Base-by-base conservation (phyloP, 176 grass and related monocot genomes). In the Alopecurus myosuroides region DNA sequence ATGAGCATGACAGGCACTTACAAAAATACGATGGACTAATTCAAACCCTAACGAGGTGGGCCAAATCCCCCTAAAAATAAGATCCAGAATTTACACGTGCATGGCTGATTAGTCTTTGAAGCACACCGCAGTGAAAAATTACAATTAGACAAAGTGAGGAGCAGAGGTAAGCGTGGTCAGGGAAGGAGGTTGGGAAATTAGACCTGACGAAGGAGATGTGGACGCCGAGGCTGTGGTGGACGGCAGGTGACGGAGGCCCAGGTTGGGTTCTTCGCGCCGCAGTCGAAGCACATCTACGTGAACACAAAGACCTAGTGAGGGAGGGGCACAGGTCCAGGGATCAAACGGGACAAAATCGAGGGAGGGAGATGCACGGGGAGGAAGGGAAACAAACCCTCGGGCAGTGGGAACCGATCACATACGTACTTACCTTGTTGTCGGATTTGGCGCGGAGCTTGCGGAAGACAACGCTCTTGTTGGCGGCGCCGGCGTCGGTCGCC, bases 191-290 rank as follows among this genome's bases (percentile, higher is more conserved):
- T 20, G 40, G 18, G 39, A 28, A 28, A 34, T 40, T 25, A 30
- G 48, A 94, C 95, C 95, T 98, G 73, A 98, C 92, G 44, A 98
- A 98, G 70, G 92, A 94, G 76, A 98, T 85, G 76, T 98, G 92
- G 65, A 98, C 92, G 65, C 95, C 95, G 64, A 98, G 92, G 90
- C 95, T 91, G 29, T 92, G 95, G 85, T 98, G 95, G 55, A 88
- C 86, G 5, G 92, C 90, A 91, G 33, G 95, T 98, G 81, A 98
- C 95, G 70, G 69, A 98, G 19, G 95, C 95, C 92, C 95, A 98
- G 19, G 95, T 93, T 20, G 95, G 95, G 78, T 93, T 98, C 90
- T 93, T 98, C 25, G 95, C 90, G 87, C 93, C 93, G 88, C 95
- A 98, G 77, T 98, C 95, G 80, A 98, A 98, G 85, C 95, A 98